Percentiles rank a stretch among this genome's conserved stretches.
Conservation (phyloP, 148 eudicot genomes). For the Selenicereus undatus region DNA sequence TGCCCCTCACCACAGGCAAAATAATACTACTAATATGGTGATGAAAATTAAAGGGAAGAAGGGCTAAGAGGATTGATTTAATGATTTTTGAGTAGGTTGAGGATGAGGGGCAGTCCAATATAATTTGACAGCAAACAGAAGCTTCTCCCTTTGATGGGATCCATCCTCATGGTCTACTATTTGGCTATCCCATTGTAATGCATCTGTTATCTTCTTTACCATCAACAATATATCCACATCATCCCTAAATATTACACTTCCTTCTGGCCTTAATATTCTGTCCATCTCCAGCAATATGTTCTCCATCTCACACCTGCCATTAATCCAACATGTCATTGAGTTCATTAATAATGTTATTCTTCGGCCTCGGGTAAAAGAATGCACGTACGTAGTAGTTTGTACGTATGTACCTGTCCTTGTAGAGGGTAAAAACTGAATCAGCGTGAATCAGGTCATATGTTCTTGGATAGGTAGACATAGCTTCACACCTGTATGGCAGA, state of each 20-base stretch:
- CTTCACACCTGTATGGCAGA: constrained; percentile 66
- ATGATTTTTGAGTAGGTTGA: too few species aligned
- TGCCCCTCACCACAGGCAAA: background rate
- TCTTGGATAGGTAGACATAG: constrained; percentile 90
- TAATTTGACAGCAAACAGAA: constrained; percentile 70
- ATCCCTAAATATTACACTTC: constrained; percentile 67
- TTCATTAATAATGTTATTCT: background rate
- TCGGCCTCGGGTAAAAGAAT: background rate
- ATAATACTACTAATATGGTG: background rate
- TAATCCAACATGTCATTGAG: background rate
- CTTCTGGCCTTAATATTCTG: constrained; percentile 81
- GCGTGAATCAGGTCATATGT: constrained; percentile 79
- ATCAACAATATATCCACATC: constrained; percentile 65
- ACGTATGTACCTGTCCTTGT: constrained; percentile 44
- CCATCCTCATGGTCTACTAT: constrained; percentile 92
- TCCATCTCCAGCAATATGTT: constrained; percentile 87
- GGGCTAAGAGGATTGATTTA: constrained; percentile 16
- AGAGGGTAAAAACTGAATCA: constrained; percentile 62
- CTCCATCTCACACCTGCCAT: constrained; percentile 67
- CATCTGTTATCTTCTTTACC: constrained; percentile 59
- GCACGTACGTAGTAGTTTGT: background rate
- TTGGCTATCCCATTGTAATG: constrained; percentile 69
- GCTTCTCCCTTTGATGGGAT: constrained; percentile 66
- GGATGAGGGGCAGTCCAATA: constrained; percentile 71
- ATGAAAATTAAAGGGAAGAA: background rate